Conservation (phyloP, 2,329 filamentous ascomycete species). For the Aspergillus phoenicis region DNA sequence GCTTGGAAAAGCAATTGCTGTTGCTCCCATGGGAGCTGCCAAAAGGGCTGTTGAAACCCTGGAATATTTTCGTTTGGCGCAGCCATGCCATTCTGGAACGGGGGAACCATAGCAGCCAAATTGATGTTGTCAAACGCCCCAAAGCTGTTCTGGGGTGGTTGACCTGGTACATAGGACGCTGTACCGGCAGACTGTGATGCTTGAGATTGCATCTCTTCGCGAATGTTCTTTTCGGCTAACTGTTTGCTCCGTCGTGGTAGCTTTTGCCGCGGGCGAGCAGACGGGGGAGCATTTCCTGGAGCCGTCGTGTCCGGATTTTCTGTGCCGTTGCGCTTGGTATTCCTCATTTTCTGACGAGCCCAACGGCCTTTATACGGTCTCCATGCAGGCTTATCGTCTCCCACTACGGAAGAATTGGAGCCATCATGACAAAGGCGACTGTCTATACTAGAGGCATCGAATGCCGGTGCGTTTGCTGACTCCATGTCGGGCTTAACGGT, state of each 20-base stretch:
- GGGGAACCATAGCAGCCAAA: conserved; percentile 9
- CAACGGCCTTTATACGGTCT: conserved; percentile 25
- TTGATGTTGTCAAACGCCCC: conserved; percentile 13
- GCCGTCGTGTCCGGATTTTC: conserved; percentile 1
- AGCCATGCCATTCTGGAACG: conserved; percentile 4
- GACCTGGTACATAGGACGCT: background rate
- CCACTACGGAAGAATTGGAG: background rate
- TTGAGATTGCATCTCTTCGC: background rate
- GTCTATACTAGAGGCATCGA: conserved; percentile 4
- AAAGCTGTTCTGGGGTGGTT: background rate
- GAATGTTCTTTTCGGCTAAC: background rate
- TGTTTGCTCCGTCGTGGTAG: background rate
- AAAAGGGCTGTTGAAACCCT: conserved; percentile 13
- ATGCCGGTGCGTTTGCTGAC: conserved; percentile 3
- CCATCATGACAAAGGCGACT: conserved; percentile 2
- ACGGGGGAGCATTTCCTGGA: background rate
- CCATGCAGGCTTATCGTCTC: conserved; percentile 17
- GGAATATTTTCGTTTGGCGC: background rate
- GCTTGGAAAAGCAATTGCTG: conserved; percentile 11
- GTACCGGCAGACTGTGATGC: background rate
- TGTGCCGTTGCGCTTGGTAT: background rate
- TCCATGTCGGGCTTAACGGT: conserved; percentile 9
- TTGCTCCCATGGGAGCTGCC: background rate
- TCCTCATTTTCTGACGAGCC: conserved; percentile 14
- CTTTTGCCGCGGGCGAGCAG: background rate